A percentile compares a stretch with the other conserved stretches of the same genome.
Evolutionary conservation across 2,329 filamentous ascomycete species (phyloP).

Genomic region (Leptographium lundbergii): DNA sequence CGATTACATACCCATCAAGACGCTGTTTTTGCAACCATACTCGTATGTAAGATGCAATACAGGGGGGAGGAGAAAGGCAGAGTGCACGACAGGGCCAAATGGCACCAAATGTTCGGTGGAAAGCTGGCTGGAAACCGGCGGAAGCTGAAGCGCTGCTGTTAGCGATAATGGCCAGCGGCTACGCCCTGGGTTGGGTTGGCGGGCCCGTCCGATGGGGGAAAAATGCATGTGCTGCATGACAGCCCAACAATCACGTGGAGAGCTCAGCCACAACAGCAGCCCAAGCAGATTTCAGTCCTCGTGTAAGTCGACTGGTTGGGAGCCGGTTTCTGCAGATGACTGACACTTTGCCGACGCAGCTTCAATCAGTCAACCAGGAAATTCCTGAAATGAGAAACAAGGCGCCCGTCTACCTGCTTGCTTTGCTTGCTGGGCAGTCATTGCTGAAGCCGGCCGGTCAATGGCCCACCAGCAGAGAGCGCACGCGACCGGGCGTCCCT

Average conservation of each 20-base stretch:
- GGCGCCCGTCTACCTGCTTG: background rate
- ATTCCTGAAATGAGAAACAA: background rate
- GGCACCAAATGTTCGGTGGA: background rate
- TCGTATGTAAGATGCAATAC: background rate
- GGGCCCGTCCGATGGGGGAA: background rate
- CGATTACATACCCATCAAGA: background rate
- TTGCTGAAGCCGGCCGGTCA: background rate
- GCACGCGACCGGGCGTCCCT: background rate
- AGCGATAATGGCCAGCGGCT: background rate
- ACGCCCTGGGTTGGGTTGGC: background rate
- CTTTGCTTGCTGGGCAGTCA: background rate
- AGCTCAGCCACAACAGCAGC: background rate
- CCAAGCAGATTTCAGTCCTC: background rate
- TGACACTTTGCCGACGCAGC: background rate
- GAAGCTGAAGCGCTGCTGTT: background rate
- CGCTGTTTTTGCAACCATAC: background rate
- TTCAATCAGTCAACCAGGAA: background rate
- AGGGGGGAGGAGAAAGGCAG: background rate
- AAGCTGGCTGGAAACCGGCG: background rate
- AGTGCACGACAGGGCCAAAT: background rate
- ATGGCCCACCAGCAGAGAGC: background rate
- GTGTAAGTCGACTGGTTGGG: background rate
- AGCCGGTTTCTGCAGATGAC: background rate
- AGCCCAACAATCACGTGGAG: slow-evolving; percentile 1
- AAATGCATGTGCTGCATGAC: background rate